These are phyloP conservation scores for Phaffia australis DNA, from an alignment of 768 basidiomycete genomes.

Conservation along the genomic window DNA sequence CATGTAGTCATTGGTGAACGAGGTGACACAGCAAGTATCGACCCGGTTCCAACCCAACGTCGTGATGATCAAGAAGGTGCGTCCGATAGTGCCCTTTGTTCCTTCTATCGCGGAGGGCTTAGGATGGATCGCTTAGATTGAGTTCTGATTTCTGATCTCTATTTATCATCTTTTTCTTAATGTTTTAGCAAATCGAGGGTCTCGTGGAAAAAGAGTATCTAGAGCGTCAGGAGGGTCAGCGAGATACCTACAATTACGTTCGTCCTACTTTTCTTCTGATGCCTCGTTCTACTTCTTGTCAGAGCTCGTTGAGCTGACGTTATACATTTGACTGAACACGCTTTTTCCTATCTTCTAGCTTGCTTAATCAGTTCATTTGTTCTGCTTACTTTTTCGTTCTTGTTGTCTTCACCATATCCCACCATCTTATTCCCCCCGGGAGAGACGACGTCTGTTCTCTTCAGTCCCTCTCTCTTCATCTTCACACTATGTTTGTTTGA, in stretches of 20 bases:
- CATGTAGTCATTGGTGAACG: conserved; percentile 34
- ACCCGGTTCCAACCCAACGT: conserved; percentile 25
- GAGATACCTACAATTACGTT: conserved; percentile 77
- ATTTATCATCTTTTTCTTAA: neutral
- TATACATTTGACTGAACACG: no score
- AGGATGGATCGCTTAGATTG: conserved; percentile 25
- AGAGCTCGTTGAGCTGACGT: neutral
- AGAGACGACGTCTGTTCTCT: no score
- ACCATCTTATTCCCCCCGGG: no score
- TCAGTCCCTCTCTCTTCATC: no score
- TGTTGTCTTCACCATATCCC: no score
- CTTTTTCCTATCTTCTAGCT: no score
- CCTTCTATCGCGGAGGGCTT: neutral
- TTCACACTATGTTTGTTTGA: no score
- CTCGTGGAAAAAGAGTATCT: conserved; percentile 96
- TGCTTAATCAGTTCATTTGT: no score
- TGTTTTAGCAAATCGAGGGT: conserved; percentile 52
- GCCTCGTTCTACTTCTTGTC: neutral
- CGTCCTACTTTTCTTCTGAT: neutral
- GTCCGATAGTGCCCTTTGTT: neutral
- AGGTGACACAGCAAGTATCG: conserved; percentile 33
- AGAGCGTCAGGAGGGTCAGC: conserved; percentile 81
- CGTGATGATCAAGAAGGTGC: conserved; percentile 24
- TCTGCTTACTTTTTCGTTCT: no score
- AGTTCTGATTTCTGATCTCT: conserved; percentile 26